Evolutionary conservation across 257 asterid genomes (phyloP), one percentile per base, ranked within the genome.

Genomic region (Solanum neorickii): DNA sequence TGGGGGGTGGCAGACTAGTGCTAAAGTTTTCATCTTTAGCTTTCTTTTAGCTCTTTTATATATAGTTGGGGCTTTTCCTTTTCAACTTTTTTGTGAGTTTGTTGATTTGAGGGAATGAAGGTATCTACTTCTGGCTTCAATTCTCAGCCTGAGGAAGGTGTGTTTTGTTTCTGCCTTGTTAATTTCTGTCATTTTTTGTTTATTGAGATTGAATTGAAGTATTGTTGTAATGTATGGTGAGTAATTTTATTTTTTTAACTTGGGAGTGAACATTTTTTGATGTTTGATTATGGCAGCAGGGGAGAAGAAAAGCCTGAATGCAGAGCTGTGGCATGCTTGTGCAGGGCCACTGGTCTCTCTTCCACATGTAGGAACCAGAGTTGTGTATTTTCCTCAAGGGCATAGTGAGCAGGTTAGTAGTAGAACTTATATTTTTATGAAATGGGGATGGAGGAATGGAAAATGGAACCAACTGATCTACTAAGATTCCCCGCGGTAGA

Each of bases 291-390:
- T 69, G 65, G 83, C 83, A 59, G 86, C 83, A 93, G 99, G 95
- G 87, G 97, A 93, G 92, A 95, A 94, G 92, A 96, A 95, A 91
- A 93, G 98, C 95, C 91, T 96, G 94, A 96, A 96, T 90, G 93
- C 99, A 42, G 99, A 96, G 95, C 95, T 96, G 42, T 96, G 99
- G 99, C 99, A 96, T 87, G 99, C 98, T 1, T 96, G 99, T 83
- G 99, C 99, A 13, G 99, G 99, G 69, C 99, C 99, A 15, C 89
- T 96, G 82, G 97, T 96, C 83, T 95, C 99, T 9, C 98, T 96
- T 85, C 99, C 99, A 5, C 94, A 91, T 60, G 87, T 94, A 13
- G 98, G 98, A 83, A 94, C 98, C 89, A 91, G 99, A 35, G 98
- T 96, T 10, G 97, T 94, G 88, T 95, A 95, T 89, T 95, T 95